Evolutionary conservation across 345 rosid species (phyloP).

Genomic region (Cardiospermum halicacabum): DNA sequence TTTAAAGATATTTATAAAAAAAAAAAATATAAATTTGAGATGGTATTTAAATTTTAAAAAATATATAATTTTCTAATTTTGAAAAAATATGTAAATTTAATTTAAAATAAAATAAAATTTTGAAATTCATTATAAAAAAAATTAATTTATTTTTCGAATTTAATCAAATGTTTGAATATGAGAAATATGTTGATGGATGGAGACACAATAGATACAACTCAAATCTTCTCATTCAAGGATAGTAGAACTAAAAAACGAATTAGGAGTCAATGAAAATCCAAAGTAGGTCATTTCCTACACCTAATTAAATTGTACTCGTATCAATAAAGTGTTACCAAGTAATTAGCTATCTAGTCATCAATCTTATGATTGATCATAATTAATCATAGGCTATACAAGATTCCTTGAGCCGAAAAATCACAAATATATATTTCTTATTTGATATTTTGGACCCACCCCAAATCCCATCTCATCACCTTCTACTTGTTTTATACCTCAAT

Average conservation of each 20-base stretch:
- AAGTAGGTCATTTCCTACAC: neutral
- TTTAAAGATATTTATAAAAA: too few species aligned
- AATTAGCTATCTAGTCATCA: neutral
- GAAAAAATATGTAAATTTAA: too few species aligned
- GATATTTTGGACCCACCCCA: neutral
- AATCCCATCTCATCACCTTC: neutral
- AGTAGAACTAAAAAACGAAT: too few species aligned
- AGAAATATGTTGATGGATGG: neutral
- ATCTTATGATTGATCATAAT: slow-evolving; percentile 1
- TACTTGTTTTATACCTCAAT: slow-evolving; percentile 7
- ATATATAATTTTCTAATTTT: too few species aligned
- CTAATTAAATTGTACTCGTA: neutral
- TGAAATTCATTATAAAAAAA: too few species aligned
- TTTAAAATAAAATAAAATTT: too few species aligned
- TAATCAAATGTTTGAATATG: too few species aligned
- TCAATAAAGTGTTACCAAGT: neutral
- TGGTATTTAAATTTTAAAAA: too few species aligned
- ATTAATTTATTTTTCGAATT: too few species aligned
- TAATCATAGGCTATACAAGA: neutral
- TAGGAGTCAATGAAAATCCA: neutral
- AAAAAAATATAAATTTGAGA: too few species aligned
- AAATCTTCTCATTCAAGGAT: too few species aligned
- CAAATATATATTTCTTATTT: slow-evolving; percentile 1
- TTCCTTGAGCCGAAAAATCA: slow-evolving; percentile 6
- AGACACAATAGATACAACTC: neutral